Conservation (phyloP, 202 grass and related monocot species). For the Saccharum hybrid region DNA sequence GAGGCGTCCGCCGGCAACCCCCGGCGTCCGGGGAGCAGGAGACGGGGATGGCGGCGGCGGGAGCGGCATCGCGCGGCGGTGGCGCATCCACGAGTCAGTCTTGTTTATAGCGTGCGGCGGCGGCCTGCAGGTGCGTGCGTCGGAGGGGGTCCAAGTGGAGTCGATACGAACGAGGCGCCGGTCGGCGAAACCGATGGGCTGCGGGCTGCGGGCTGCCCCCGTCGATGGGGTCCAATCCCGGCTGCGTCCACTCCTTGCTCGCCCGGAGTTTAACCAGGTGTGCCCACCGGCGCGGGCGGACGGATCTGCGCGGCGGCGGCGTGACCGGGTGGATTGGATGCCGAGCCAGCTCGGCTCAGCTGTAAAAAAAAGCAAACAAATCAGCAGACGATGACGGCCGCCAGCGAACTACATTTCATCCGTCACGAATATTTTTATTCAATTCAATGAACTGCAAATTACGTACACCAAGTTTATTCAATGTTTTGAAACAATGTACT, state of each 20-base stretch:
- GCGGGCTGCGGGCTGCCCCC: not conserved
- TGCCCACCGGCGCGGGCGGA: no score
- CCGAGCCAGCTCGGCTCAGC: no score
- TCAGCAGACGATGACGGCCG: no score
- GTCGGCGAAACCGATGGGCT: conserved; percentile 13
- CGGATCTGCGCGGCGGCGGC: no score
- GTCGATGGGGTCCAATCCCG: not conserved
- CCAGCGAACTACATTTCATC: no score
- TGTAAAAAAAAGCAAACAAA: no score
- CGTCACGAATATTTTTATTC: no score
- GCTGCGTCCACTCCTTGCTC: not conserved
- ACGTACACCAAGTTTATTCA: no score
- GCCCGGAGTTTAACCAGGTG: not conserved
- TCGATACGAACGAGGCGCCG: conserved; percentile 31
- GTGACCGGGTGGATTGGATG: no score
- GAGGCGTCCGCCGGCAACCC: conserved; percentile 44
- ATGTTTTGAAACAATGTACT: no score
- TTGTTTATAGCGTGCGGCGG: conserved; percentile 41
- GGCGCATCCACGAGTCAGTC: conserved; percentile 19
- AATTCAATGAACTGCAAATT: no score
- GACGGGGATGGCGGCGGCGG: conserved; percentile 6
- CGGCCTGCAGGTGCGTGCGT: no score
- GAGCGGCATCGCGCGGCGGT: conserved; percentile 49
- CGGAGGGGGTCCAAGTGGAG: not conserved
- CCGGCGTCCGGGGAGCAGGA: conserved; percentile 29